Base-by-base conservation (phyloP, 2,329 filamentous ascomycete genomes). In the Parastagonospora nodorum region DNA sequence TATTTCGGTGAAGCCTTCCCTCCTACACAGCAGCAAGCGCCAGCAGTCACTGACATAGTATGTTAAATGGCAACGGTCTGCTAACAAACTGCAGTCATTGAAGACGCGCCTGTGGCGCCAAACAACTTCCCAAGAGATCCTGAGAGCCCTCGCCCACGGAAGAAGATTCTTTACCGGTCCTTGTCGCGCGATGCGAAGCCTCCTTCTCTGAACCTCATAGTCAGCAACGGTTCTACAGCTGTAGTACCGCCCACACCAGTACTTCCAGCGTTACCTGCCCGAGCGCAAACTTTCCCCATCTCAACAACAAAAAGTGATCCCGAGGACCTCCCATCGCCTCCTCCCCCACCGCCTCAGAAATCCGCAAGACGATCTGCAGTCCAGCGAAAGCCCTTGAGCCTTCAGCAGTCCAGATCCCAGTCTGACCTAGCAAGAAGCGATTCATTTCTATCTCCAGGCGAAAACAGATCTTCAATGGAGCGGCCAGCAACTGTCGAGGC, bases 161-260 rank as follows among this genome's bases (percentile, higher is more conserved):
- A 45, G 16, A 56, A 58, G 37, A 72, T 75, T 15, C 53, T 61
- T 32, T 73, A 62, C 31, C 64, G 66, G 42, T 67, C 67, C 31
- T 55, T 74, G 15, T 69, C 68, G 16, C 71, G 72, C 24, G 64
- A 60, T 41, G 65, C 62, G 8, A 73, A 71, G 40, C 72, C 72
- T 6, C 60, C 67, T n/a, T 66, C 66, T 8, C 63, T 75, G 7
- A 72, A 59, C 27, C 57, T 75, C 9, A 55, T 51, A 27, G 53
- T 58, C 27, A 73, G 70, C 61, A 75, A 75, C 66, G 72, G 72
- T 37, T 66, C 72, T n/a, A 74, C 72, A 31, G 72, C 71, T 7
- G 53, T 53, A 9, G 49, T 72, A 9, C 69, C 67, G 30, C 55
- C 63, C 14, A 59, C 61, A 30, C 66, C 68, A 31, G 48, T 44